Evolutionary conservation across 495 filamentous ascomycete species (phyloP).

Genomic region (Xylaria grammica): DNA sequence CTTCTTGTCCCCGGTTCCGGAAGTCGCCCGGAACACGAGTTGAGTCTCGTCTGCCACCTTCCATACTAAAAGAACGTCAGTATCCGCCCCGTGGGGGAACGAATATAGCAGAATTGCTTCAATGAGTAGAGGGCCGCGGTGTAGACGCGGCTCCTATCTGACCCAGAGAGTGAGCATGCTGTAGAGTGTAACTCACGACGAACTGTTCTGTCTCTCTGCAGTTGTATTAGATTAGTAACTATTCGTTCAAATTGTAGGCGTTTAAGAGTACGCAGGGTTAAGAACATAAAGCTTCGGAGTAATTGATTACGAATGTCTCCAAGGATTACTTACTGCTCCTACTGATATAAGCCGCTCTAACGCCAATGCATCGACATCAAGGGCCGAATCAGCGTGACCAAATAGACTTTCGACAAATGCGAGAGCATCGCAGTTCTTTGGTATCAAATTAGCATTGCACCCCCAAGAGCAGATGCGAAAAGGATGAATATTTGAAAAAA

Average conservation of each 20-base stretch:
- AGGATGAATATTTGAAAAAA: background rate
- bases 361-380: conserved; percentile 79
- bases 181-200: conserved; percentile 42
- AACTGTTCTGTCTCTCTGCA: conserved; percentile 83
- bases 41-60: conserved; percentile 96
- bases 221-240: background rate
- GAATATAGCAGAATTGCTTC: background rate
- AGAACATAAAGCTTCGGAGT: background rate
- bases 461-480: background rate
- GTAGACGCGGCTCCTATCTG: background rate
- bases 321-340: conserved; percentile 53
- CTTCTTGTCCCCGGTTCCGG: conserved; percentile 62
- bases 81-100: background rate
- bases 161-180: background rate
- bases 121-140: background rate
- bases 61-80: conserved; percentile 61
- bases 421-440: conserved; percentile 70
- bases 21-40: conserved; percentile 87
- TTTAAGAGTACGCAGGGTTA: background rate
- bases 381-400: conserved; percentile 90
- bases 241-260: background rate
- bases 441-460: conserved; percentile 30
- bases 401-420: conserved; percentile 96
- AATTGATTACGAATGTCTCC: background rate
- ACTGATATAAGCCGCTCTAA: conserved; percentile 90